Evolutionary conservation across 306 rosid species (phyloP).

Genomic region (Purshia tridentata): DNA sequence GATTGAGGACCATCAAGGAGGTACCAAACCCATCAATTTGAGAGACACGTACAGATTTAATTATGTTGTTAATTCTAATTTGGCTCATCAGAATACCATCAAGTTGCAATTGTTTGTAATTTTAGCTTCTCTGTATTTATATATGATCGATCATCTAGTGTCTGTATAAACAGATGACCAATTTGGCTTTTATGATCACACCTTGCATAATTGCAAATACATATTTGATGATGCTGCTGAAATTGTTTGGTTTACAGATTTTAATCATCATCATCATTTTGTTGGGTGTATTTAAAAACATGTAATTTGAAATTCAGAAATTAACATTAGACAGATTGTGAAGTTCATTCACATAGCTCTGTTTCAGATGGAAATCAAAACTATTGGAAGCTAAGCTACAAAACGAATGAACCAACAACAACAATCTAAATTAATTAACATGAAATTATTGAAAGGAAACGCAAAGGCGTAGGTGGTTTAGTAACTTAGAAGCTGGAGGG

Average conservation of each 20-base stretch:
- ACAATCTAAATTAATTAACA: no score
- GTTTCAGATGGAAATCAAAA: not conserved
- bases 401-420: not conserved
- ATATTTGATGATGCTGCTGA: no score
- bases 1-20: slow-evolving; percentile 35
- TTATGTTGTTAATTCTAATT: not conserved
- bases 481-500: slow-evolving; percentile 27
- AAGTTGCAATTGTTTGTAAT: no score
- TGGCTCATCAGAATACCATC: no score
- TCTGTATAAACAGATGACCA: no score
- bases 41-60: not conserved
- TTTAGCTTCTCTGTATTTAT: no score
- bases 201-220: no score
- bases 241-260: no score
- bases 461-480: not conserved
- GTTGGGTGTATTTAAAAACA: no score
- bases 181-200: no score
- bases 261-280: no score
- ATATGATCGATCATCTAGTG: no score
- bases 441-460: not conserved
- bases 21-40: slow-evolving; percentile 32
- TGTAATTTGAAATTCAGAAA: not conserved
- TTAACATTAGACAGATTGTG: not conserved
- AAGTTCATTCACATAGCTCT: not conserved
- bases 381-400: not conserved